phyloP scores from a whole-genome alignment of 1,284 basidiomycete genomes.

The Gastroboletus turbinatus region DNA sequence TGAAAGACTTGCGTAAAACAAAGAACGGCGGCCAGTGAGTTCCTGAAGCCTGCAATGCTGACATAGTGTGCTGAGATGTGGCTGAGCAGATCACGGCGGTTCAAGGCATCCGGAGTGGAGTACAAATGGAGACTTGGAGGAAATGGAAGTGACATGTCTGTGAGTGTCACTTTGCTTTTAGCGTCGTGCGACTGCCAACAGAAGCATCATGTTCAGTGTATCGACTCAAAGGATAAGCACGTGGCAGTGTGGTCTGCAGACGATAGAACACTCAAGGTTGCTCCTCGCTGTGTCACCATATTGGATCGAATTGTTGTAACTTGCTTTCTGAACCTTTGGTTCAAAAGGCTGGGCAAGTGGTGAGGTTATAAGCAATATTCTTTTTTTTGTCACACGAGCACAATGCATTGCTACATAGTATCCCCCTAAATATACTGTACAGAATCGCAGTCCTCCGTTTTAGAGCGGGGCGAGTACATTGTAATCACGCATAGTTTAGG shows the following conservation, averaged over 20 bases:
- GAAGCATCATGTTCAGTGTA: constrained; percentile 41
- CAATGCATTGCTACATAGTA: neutral
- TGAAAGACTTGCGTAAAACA: constrained; percentile 48
- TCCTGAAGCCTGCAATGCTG: neutral
- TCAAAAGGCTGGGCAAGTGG: constrained; percentile 44
- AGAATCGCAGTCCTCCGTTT: neutral
- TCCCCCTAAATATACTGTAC: constrained; percentile 18
- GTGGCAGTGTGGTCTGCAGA: constrained; percentile 52
- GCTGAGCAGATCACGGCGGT: constrained; percentile 48
- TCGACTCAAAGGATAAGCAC: constrained; percentile 46
- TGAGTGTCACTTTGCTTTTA: constrained; percentile 31
- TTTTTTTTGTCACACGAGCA: neutral
- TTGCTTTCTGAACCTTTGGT: constrained; percentile 55
- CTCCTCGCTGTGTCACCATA: constrained; percentile 40
- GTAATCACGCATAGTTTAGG: constrained; percentile 25
- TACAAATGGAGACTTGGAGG: constrained; percentile 61
- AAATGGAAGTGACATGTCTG: constrained; percentile 46
- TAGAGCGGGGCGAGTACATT: constrained; percentile 7
- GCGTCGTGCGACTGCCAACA: neutral
- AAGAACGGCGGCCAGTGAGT: constrained; percentile 55
- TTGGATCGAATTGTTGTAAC: constrained; percentile 57
- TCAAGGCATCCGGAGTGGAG: constrained; percentile 48
- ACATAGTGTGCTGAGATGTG: constrained; percentile 1
- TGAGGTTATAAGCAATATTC: constrained; percentile 21
- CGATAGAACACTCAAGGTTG: constrained; percentile 40